These are phyloP conservation scores for Dictyostelium discoideum DNA, from an alignment of 78 protist species.

Conservation along the genomic window DNA sequence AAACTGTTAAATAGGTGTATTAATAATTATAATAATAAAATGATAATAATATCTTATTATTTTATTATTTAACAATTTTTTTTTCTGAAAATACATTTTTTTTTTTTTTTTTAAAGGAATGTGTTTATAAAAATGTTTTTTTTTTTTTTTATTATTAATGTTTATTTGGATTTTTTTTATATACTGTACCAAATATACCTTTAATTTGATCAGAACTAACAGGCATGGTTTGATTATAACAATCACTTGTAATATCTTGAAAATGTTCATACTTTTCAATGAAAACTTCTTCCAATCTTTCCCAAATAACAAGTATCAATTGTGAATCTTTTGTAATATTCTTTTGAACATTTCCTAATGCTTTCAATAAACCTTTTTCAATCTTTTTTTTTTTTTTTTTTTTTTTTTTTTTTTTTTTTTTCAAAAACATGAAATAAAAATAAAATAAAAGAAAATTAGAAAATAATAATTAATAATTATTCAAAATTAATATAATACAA, in stretches of 20 bases:
- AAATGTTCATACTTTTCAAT: conserved; percentile 57
- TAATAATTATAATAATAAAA: neutral
- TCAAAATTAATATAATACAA: neutral
- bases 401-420: too few species aligned
- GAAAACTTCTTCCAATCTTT: conserved; percentile 32
- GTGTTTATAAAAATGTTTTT: too few species aligned
- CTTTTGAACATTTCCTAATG: conserved; percentile 47
- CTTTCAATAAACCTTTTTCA: conserved; percentile 66
- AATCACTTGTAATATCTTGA: conserved; percentile 54
- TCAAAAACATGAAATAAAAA: too few species aligned
- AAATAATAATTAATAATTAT: neutral
- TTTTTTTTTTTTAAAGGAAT: neutral
- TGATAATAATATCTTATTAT: too few species aligned
- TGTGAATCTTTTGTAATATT: conserved; percentile 61
- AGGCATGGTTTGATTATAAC: conserved; percentile 70
- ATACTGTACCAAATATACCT: conserved; percentile 15
- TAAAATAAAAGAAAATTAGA: too few species aligned
- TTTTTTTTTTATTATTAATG: neutral
- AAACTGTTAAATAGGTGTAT: conserved; percentile 3
- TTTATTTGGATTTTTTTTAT: conserved; percentile 58
- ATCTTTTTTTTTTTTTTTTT: too few species aligned
- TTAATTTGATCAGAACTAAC: conserved; percentile 69
- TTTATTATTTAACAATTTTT: neutral
- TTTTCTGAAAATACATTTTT: neutral
- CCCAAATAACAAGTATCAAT: conserved; percentile 45